phyloP scores from a whole-genome alignment of 805 yeast species.

The Clavispora fructus region DNA sequence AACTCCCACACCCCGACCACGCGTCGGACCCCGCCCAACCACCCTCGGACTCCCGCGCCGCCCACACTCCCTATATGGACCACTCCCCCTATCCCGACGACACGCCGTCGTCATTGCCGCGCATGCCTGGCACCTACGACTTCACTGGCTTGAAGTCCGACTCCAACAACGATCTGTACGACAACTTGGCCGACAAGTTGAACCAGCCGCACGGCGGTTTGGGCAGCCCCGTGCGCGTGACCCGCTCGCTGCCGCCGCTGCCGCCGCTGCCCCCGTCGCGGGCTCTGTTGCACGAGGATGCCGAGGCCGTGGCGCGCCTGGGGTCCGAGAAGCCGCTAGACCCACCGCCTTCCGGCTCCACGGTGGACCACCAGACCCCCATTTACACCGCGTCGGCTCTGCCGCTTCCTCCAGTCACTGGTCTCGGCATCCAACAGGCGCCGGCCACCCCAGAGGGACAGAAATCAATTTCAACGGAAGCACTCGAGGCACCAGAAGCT shows the following conservation, averaged over 20 bases:
- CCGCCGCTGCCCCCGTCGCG: neutral
- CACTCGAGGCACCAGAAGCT: no score
- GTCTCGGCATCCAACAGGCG: no score
- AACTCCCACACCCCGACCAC: neutral
- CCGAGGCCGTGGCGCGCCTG: neutral
- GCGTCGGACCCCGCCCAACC: neutral
- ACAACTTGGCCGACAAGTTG: slow-evolving; percentile 1
- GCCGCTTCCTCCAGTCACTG: no score
- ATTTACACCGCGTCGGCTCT: no score
- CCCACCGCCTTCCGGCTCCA: neutral
- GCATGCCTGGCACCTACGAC: slow-evolving; percentile 42
- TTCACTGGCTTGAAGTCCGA: slow-evolving; percentile 40
- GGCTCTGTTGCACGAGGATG: neutral
- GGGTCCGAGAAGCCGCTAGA: neutral
- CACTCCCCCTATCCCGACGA: neutral
- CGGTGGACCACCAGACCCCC: neutral
- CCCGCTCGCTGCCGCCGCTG: neutral
- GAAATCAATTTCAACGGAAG: no score
- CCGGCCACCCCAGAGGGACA: no score
- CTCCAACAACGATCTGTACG: slow-evolving; percentile 1
- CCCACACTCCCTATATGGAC: neutral
- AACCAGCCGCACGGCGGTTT: neutral
- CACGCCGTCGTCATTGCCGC: slow-evolving; percentile 23
- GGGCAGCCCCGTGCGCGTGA: slow-evolving; percentile 1
- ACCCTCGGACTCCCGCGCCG: neutral